phyloP scores from a whole-genome alignment of 2,329 filamentous ascomycete species.

The Lachnellula hyalina region DNA sequence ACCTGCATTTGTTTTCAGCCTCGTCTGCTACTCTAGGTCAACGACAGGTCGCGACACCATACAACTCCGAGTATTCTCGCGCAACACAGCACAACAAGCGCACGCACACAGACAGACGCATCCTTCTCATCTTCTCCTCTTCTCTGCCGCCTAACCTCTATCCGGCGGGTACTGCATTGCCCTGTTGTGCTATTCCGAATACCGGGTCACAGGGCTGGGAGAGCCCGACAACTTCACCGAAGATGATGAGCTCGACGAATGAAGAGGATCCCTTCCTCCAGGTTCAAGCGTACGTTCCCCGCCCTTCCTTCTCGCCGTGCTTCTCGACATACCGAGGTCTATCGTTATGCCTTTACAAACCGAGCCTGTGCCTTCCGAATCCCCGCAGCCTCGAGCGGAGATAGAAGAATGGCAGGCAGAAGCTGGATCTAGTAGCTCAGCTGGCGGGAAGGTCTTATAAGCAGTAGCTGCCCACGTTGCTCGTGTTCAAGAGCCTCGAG shows the following conservation, averaged over 20 bases:
- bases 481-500: too few relatives aligned
- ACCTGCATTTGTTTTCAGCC: background rate
- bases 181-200: background rate
- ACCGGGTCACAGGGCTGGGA: background rate
- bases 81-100: background rate
- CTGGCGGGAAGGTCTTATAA: too few relatives aligned
- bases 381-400: background rate
- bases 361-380: constrained; percentile 3
- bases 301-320: background rate
- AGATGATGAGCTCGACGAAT: constrained; percentile 63
- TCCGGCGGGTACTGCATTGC: background rate
- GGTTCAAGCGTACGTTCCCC: constrained; percentile 56
- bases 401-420: background rate
- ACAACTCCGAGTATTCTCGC: background rate
- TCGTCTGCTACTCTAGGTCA: background rate
- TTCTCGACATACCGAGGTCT: background rate
- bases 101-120: background rate
- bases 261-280: constrained; percentile 68
- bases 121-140: background rate
- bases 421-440: background rate
- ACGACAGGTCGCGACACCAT: background rate
- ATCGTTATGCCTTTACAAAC: background rate
- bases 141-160: background rate
- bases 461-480: too few relatives aligned
- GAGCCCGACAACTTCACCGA: constrained; percentile 1